phyloP scores from a whole-genome alignment of 1,139 yeast species.

The Spathaspora sp. region DNA sequence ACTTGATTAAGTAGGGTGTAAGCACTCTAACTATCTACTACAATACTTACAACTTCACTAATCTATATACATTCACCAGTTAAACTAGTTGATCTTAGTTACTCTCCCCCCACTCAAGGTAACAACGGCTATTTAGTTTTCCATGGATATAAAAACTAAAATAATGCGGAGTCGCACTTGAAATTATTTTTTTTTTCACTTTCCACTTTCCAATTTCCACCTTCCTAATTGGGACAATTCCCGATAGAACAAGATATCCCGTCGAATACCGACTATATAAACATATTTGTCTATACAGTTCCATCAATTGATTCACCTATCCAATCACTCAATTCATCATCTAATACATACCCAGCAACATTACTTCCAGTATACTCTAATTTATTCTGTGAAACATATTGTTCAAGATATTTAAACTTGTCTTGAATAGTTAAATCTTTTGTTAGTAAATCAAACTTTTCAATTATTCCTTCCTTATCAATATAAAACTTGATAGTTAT shows the following conservation, averaged over 20 bases:
- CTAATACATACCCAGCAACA: slow-evolving; percentile 44
- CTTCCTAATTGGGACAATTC: background rate
- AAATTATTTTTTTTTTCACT: background rate
- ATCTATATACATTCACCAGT: background rate
- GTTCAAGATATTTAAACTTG: slow-evolving; percentile 31
- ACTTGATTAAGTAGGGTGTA: no score
- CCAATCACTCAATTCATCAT: slow-evolving; percentile 49
- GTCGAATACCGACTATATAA: background rate
- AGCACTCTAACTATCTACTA: no score
- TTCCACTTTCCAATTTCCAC: background rate
- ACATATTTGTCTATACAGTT: slow-evolving; percentile 26
- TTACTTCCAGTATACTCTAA: slow-evolving; percentile 43
- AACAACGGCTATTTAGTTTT: background rate
- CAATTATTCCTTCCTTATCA: slow-evolving; percentile 37
- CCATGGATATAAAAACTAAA: background rate
- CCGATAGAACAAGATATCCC: background rate
- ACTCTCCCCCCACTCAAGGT: background rate
- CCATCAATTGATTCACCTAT: slow-evolving; percentile 50
- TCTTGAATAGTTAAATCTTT: slow-evolving; percentile 16
- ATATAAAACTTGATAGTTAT: slow-evolving; percentile 39
- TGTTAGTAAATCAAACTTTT: slow-evolving; percentile 17
- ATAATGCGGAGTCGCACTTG: slow-evolving; percentile 1
- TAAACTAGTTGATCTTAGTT: background rate
- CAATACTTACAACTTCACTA: no score
- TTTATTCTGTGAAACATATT: slow-evolving; percentile 22